Evolutionary conservation across 1,139 yeast genomes (phyloP).

Genomic region (Sugiyamaella xylanicola): DNA sequence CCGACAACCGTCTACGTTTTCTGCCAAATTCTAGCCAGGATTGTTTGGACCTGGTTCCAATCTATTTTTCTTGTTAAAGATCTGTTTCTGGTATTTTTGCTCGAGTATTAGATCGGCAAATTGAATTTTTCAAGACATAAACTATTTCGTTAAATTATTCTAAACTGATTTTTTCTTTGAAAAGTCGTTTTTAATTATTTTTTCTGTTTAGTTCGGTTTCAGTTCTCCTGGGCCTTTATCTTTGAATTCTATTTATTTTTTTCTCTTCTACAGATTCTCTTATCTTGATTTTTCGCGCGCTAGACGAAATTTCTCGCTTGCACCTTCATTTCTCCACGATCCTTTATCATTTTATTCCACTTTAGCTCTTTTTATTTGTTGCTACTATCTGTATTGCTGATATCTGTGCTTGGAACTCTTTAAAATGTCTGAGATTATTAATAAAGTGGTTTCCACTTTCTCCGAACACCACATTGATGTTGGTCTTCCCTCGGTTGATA

Average conservation of each 20-base stretch:
- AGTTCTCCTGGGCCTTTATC: neutral
- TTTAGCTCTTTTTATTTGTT: neutral
- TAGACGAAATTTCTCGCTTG: too few species aligned
- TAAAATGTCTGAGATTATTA: constrained; percentile 11
- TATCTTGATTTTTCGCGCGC: too few species aligned
- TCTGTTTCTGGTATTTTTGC: neutral
- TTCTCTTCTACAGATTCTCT: neutral
- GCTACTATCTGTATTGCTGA: neutral
- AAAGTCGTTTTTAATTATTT: too few species aligned
- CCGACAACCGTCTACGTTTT: neutral
- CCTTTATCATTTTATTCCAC: neutral
- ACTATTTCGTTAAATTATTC: too few species aligned
- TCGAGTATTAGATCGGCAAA: neutral
- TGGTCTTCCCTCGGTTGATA: constrained; percentile 61
- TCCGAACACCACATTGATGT: constrained; percentile 26
- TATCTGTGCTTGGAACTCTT: neutral
- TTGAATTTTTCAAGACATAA: neutral
- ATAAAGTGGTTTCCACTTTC: neutral
- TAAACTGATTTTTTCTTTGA: neutral
- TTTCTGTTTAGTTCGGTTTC: too few species aligned
- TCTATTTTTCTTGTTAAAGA: neutral
- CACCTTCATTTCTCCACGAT: neutral
- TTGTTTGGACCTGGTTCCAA: neutral
- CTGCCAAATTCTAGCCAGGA: neutral
- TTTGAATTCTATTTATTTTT: neutral